Conservation (phyloP, 306 rosid species). For the Cotoneaster glaucophyllus region DNA sequence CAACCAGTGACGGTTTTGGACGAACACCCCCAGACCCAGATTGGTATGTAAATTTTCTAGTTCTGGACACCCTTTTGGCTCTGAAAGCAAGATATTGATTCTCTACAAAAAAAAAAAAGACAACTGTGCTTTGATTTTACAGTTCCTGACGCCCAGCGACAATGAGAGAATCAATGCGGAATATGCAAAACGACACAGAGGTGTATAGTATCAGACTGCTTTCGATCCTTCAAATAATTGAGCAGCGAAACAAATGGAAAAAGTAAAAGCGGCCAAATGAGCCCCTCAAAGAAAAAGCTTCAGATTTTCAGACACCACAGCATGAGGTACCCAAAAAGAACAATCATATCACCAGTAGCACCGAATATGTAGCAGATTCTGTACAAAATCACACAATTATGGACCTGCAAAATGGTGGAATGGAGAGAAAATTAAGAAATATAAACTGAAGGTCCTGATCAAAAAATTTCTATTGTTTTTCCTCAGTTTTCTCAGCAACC, state of each 20-base stretch:
- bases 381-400: background rate
- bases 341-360: constrained; percentile 35
- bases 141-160: constrained; percentile 17
- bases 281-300: constrained; percentile 14
- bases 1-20: constrained; percentile 1
- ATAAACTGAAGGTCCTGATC: constrained; percentile 24
- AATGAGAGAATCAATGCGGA: constrained; percentile 19
- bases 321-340: constrained; percentile 30
- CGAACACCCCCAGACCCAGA: constrained; percentile 31
- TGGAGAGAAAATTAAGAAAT: constrained; percentile 1
- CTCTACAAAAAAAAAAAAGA: background rate
- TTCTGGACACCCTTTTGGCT: constrained; percentile 39
- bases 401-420: constrained; percentile 4
- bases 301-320: constrained; percentile 35
- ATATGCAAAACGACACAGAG: constrained; percentile 23
- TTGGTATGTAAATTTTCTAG: constrained; percentile 19
- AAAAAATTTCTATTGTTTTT: constrained; percentile 14
- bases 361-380: constrained; percentile 10
- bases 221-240: constrained; percentile 42
- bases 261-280: constrained; percentile 22
- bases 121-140: background rate
- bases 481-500: constrained; percentile 21
- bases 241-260: constrained; percentile 39
- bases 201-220: constrained; percentile 21
- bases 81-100: constrained; percentile 41